Percentiles rank a stretch among this genome's conserved stretches.
Conservation (phyloP, 2,329 filamentous ascomycete genomes). For the Cylindrodendrum hubeiense region DNA sequence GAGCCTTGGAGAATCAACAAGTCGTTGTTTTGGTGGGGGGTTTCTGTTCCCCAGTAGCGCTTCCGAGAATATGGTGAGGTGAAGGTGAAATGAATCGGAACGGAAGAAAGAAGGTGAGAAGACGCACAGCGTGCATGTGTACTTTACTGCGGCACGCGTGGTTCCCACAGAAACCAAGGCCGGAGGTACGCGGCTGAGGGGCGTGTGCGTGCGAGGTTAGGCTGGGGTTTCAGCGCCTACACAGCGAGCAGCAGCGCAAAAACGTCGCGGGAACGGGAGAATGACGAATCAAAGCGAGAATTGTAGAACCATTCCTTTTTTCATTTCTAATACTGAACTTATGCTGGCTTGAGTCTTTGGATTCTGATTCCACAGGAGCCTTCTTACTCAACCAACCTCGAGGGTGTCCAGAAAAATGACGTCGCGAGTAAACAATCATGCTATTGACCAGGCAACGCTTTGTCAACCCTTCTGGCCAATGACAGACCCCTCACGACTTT, state of each 20-base stretch:
- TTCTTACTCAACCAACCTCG: not conserved
- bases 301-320: not conserved
- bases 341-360: not conserved
- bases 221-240: slow-evolving; percentile 16
- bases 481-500: slow-evolving; percentile 26
- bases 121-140: slow-evolving; percentile 22
- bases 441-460: slow-evolving; percentile 42
- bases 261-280: not conserved
- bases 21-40: not conserved
- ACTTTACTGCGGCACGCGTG: slow-evolving; percentile 25
- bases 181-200: slow-evolving; percentile 45
- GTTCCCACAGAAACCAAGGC: slow-evolving; percentile 48
- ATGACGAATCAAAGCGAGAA: not conserved
- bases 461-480: slow-evolving; percentile 30
- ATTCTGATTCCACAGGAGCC: not conserved
- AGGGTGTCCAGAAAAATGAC: slow-evolving; percentile 39
- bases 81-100: not conserved
- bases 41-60: slow-evolving; percentile 1
- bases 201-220: slow-evolving; percentile 41
- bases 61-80: slow-evolving; percentile 8
- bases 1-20: not conserved
- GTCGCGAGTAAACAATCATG: slow-evolving; percentile 48
- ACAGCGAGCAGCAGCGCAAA: not conserved
- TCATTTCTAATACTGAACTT: not conserved
- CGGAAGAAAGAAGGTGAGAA: not conserved